Evolutionary conservation across 441 rosid species (phyloP).

Genomic region (Jatropha multifida): DNA sequence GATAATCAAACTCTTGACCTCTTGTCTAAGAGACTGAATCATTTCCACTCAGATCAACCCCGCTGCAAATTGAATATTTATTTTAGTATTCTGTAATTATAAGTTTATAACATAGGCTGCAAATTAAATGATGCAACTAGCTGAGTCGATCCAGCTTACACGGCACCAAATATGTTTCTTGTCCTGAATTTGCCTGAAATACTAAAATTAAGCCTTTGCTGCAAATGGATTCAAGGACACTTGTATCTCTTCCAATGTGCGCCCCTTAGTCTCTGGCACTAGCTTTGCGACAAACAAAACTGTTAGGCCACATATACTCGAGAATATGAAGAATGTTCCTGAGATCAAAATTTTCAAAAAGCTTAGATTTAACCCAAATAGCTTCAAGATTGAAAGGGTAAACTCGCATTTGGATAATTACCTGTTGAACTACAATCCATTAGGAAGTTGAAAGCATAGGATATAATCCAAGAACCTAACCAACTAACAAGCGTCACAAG

Average conservation of each 20-base stretch:
- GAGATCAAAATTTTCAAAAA: constrained; percentile 5
- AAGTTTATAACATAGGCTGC: no score
- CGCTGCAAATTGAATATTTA: no score
- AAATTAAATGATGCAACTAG: no score
- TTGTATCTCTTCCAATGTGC: constrained; percentile 86
- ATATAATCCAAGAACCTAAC: constrained; percentile 56
- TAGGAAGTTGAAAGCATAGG: constrained; percentile 77
- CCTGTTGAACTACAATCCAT: constrained; percentile 79
- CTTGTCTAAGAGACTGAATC: no score
- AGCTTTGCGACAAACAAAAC: constrained; percentile 57
- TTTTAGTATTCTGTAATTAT: no score
- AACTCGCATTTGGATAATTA: constrained; percentile 9
- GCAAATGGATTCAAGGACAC: constrained; percentile 47
- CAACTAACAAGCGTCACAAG: constrained; percentile 69
- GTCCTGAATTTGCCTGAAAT: background rate
- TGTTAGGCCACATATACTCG: constrained; percentile 50
- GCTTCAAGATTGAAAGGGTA: background rate
- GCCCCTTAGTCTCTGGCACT: constrained; percentile 92
- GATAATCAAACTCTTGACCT: no score
- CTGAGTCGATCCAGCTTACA: background rate
- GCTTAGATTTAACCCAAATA: background rate
- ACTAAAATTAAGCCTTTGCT: constrained; percentile 1
- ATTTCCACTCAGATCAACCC: no score
- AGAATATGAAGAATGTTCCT: constrained; percentile 77
- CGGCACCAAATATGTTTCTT: background rate